These are phyloP conservation scores for Phytophthora aleatoria DNA, from an alignment of 352 stramenopile species.

Conservation along the genomic window DNA sequence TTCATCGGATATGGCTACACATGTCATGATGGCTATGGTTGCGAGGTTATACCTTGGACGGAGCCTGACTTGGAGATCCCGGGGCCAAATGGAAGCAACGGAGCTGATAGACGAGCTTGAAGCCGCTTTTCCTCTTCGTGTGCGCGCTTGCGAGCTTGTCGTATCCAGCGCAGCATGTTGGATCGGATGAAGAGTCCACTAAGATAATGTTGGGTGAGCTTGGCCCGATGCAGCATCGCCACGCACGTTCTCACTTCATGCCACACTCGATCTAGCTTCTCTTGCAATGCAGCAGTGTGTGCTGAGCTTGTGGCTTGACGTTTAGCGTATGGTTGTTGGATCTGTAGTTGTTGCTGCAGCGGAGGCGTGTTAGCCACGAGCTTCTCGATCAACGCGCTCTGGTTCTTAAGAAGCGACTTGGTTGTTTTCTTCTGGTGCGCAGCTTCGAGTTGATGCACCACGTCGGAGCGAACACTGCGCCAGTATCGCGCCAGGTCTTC, in stretches of 20 bases:
- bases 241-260: conserved; percentile 63
- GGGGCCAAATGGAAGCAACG: conserved; percentile 6
- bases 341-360: conserved; percentile 19
- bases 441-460: conserved; percentile 58
- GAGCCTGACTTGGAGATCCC: conserved; percentile 22
- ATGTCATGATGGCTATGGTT: conserved; percentile 1
- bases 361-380: conserved; percentile 36
- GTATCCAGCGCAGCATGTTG: conserved; percentile 65
- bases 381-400: conserved; percentile 63
- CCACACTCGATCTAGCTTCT: conserved; percentile 47
- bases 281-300: conserved; percentile 23
- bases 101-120: conserved; percentile 4
- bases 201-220: conserved; percentile 75
- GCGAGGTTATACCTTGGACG: conserved; percentile 18
- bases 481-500: conserved; percentile 73
- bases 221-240: conserved; percentile 68
- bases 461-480: conserved; percentile 50
- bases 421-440: conserved; percentile 68
- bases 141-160: conserved; percentile 44
- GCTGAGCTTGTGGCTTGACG: conserved; percentile 25
- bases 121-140: conserved; percentile 37
- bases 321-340: conserved; percentile 22
- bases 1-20: conserved; percentile 10
- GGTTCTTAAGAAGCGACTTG: conserved; percentile 60
- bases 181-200: conserved; percentile 65